These are phyloP conservation scores for Astraeus odoratus DNA, from an alignment of 768 basidiomycete species.

Conservation along the genomic window DNA sequence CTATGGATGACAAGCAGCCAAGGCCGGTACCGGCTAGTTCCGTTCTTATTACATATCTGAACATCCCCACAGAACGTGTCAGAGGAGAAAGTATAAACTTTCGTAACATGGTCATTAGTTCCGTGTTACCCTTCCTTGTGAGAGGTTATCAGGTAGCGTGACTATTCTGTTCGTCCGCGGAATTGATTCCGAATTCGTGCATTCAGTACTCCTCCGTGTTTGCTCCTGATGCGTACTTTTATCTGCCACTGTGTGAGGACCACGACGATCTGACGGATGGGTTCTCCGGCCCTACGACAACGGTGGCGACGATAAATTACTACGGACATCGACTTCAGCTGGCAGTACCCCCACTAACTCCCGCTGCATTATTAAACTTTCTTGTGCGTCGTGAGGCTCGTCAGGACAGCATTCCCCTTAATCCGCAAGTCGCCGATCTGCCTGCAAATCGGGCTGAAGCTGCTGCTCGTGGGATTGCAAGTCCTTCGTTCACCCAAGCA, in stretches of 20 bases:
- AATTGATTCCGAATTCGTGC: slow-evolving; percentile 6
- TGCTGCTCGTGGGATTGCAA: slow-evolving; percentile 18
- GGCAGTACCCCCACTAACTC: slow-evolving; percentile 33
- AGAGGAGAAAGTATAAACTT: slow-evolving; percentile 22
- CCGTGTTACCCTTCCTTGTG: slow-evolving; percentile 35
- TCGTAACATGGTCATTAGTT: slow-evolving; percentile 21
- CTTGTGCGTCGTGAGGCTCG: slow-evolving; percentile 31
- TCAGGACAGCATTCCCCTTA: slow-evolving; percentile 25
- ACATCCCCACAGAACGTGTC: slow-evolving; percentile 27
- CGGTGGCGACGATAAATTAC: slow-evolving; percentile 30
- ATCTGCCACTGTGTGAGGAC: slow-evolving; percentile 31
- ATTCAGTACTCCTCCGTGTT: slow-evolving; percentile 35
- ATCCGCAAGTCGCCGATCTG: slow-evolving; percentile 14
- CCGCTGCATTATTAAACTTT: slow-evolving; percentile 34
- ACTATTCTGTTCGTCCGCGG: background rate
- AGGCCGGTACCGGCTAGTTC: slow-evolving; percentile 23
- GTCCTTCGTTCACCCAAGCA: slow-evolving; percentile 30
- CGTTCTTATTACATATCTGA: slow-evolving; percentile 4
- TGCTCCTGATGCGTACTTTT: slow-evolving; percentile 38
- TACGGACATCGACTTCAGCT: slow-evolving; percentile 35
- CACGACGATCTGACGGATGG: slow-evolving; percentile 15
- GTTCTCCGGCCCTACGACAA: slow-evolving; percentile 29
- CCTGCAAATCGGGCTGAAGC: slow-evolving; percentile 33
- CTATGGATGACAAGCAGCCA: slow-evolving; percentile 39
- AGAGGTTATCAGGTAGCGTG: slow-evolving; percentile 35